A percentile compares a stretch with the other conserved stretches of the same genome.
Conservation (phyloP, 2,329 filamentous ascomycete species). For the Trematosphaeria pertusa region DNA sequence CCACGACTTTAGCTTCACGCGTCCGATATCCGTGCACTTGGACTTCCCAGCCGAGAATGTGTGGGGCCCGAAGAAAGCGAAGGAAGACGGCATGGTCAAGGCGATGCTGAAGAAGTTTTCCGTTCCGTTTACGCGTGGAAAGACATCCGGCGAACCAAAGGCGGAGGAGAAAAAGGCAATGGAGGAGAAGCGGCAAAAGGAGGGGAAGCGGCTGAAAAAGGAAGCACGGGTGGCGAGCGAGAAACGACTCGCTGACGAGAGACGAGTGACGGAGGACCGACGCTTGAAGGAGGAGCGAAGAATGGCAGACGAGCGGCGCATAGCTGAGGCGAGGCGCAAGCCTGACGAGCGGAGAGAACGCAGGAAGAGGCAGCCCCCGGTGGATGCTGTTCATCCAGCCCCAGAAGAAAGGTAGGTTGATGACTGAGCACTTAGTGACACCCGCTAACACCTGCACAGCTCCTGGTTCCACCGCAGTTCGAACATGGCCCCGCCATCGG, state of each 20-base stretch:
- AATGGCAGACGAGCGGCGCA: not conserved
- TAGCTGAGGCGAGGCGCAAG: too few relatives aligned
- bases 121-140: too few relatives aligned
- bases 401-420: not conserved
- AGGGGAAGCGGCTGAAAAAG: not conserved
- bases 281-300: not conserved
- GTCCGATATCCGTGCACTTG: not conserved
- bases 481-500: not conserved
- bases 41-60: too few relatives aligned
- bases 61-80: too few relatives aligned
- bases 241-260: not conserved
- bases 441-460: too few relatives aligned
- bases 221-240: not conserved
- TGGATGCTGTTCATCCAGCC: not conserved
- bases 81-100: too few relatives aligned
- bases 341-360: not conserved
- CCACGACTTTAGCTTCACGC: not conserved
- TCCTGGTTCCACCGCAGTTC: not conserved
- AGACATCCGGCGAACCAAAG: too few relatives aligned
- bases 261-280: not conserved
- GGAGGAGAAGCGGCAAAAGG: not conserved
- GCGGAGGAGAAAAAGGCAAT: too few relatives aligned
- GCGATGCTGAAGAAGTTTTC: too few relatives aligned
- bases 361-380: not conserved
- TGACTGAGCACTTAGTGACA: not conserved